These are phyloP conservation scores for Saccharum officinarum DNA, from an alignment of 176 grass and related monocot species.

Conservation along the genomic window DNA sequence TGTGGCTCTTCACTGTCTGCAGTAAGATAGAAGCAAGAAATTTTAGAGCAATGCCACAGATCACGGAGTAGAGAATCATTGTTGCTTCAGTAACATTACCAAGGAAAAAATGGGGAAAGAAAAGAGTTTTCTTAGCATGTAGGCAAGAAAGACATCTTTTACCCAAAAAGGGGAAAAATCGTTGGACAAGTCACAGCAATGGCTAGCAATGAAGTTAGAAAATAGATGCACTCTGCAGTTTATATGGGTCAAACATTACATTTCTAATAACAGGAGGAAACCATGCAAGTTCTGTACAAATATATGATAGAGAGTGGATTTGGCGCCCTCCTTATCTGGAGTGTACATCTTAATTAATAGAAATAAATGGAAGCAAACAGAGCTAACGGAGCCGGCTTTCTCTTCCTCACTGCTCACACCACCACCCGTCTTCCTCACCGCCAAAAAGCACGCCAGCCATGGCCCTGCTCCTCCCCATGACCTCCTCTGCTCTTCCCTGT, in stretches of 20 bases:
- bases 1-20: conserved; percentile 57
- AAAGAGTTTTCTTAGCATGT: conserved; percentile 16
- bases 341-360: no score
- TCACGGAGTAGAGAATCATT: not conserved
- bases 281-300: not conserved
- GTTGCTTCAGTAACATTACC: conserved; percentile 17
- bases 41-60: conserved; percentile 33
- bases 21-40: conserved; percentile 40
- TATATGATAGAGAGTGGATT: not conserved
- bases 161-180: not conserved
- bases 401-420: no score
- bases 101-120: conserved; percentile 5
- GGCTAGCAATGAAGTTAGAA: not conserved
- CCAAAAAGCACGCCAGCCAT: no score
- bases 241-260: not conserved
- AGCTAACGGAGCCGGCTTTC: no score
- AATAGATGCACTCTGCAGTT: not conserved
- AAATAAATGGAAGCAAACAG: no score
- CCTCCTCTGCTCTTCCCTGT: no score
- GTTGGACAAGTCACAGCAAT: conserved; percentile 3
- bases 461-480: no score
- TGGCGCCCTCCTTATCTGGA: no score
- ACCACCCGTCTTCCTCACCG: no score
- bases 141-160: conserved; percentile 6
- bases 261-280: not conserved